Conservation (phyloP, 2,329 filamentous ascomycete genomes). For the Lojkania enalia region DNA sequence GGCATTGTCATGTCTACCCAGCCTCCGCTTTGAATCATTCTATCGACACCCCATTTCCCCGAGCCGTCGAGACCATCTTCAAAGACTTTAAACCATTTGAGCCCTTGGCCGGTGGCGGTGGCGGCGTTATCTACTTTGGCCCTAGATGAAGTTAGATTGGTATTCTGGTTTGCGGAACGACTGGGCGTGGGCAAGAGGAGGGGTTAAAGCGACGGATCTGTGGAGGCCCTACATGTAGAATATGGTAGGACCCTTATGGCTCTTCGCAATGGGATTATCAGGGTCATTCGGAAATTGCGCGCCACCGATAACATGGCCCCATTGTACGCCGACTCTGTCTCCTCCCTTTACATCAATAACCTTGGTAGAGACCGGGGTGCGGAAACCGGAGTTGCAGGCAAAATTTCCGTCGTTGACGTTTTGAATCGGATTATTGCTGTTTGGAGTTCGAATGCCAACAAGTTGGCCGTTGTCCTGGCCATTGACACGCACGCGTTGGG, state of each 20-base stretch:
- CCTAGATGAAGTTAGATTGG: slow-evolving; percentile 8
- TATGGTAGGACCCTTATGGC: slow-evolving; percentile 51
- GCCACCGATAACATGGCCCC: slow-evolving; percentile 60
- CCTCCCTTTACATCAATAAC: slow-evolving; percentile 57
- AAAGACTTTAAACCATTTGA: slow-evolving; percentile 49
- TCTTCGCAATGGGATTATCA: slow-evolving; percentile 55
- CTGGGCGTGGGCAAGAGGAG: too few species aligned
- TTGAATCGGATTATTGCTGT: slow-evolving; percentile 55
- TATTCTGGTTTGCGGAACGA: too few species aligned
- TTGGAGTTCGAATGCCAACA: slow-evolving; percentile 55
- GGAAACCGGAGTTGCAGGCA: slow-evolving; percentile 52
- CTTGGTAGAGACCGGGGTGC: slow-evolving; percentile 39
- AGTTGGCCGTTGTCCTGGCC: slow-evolving; percentile 55
- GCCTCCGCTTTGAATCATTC: slow-evolving; percentile 52
- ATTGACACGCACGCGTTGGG: slow-evolving; percentile 54
- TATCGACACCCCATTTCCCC: slow-evolving; percentile 55
- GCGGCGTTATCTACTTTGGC: slow-evolving; percentile 49
- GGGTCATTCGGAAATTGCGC: slow-evolving; percentile 46
- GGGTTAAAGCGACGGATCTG: background rate
- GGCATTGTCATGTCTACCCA: slow-evolving; percentile 48
- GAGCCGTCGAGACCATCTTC: slow-evolving; percentile 46
- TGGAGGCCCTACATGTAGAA: slow-evolving; percentile 38
- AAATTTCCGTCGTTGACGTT: slow-evolving; percentile 53
- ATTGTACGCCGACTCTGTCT: slow-evolving; percentile 57
- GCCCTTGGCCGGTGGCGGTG: slow-evolving; percentile 40